Conservation (phyloP, 371 early-diverging fungal species). For the Vairimorpha necatrix region DNA sequence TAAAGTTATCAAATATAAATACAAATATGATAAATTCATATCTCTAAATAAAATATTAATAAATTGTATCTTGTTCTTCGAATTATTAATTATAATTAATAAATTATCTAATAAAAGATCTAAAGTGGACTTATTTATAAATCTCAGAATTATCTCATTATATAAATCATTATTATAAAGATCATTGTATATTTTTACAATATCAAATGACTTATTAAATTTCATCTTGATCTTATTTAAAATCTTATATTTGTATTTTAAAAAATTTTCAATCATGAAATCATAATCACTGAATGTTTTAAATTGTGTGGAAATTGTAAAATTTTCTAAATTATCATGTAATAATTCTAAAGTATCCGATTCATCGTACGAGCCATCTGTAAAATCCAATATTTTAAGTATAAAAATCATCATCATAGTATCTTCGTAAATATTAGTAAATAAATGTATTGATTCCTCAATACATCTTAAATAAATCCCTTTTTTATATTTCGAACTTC, state of each 20-base stretch:
- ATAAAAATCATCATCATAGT: not conserved
- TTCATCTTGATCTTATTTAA: not conserved
- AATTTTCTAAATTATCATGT: not conserved
- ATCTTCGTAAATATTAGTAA: slow-evolving; percentile 5
- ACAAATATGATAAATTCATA: slow-evolving; percentile 24
- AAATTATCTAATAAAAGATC: not conserved
- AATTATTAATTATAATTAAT: slow-evolving; percentile 8
- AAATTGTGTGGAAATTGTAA: not conserved
- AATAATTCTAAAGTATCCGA: not conserved
- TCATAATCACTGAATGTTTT: not conserved
- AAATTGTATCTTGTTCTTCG: slow-evolving; percentile 15
- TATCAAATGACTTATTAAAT: not conserved
- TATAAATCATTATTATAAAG: not conserved
- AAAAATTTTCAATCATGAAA: not conserved
- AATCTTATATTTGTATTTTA: slow-evolving; percentile 1
- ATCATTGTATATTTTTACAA: not conserved
- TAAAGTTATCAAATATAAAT: slow-evolving; percentile 14
- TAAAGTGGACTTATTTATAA: not conserved
- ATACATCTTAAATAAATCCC: not conserved
- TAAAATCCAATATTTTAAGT: not conserved
- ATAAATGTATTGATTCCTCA: not conserved
- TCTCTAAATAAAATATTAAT: slow-evolving; percentile 18
- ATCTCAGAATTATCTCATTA: not conserved
- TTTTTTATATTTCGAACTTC: not conserved
- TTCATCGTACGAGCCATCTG: too few species aligned